Percentiles rank a stretch among this genome's conserved stretches.
Conservation (phyloP, 768 basidiomycete species). For the Lactarius akahatsu region DNA sequence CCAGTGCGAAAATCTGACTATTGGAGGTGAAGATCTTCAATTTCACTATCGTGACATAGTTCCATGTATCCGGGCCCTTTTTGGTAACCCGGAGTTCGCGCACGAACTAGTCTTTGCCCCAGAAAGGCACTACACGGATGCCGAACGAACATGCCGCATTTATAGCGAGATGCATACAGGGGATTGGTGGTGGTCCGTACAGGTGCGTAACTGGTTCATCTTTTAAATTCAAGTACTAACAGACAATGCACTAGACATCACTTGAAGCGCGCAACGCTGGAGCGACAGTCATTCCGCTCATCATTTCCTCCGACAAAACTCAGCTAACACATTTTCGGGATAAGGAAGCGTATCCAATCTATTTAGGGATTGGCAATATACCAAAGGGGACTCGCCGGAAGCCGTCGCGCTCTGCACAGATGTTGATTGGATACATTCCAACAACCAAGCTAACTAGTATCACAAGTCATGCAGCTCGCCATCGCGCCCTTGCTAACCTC, state of each 20-base stretch:
- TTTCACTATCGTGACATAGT: neutral
- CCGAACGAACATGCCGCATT: neutral
- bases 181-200: slow-evolving; percentile 17
- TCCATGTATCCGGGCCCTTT: neutral
- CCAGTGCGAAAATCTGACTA: neutral
- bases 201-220: neutral
- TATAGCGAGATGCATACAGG: slow-evolving; percentile 5
- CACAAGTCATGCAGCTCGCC: slow-evolving; percentile 5
- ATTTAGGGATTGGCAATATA: slow-evolving; percentile 26
- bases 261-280: neutral
- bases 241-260: neutral
- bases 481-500: slow-evolving; percentile 13
- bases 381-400: slow-evolving; percentile 23
- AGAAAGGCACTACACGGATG: neutral
- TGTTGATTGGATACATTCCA: slow-evolving; percentile 19
- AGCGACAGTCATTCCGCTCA: neutral
- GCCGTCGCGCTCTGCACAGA: neutral
- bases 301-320: neutral
- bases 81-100: neutral
- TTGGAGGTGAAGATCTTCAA: neutral
- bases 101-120: neutral
- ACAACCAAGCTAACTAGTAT: slow-evolving; percentile 26
- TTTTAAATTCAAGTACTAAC: neutral
- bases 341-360: slow-evolving; percentile 27
- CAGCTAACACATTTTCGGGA: slow-evolving; percentile 6